phyloP scores from a whole-genome alignment of 192 early-diverging fungal species.

The Geranomyces variabilis region DNA sequence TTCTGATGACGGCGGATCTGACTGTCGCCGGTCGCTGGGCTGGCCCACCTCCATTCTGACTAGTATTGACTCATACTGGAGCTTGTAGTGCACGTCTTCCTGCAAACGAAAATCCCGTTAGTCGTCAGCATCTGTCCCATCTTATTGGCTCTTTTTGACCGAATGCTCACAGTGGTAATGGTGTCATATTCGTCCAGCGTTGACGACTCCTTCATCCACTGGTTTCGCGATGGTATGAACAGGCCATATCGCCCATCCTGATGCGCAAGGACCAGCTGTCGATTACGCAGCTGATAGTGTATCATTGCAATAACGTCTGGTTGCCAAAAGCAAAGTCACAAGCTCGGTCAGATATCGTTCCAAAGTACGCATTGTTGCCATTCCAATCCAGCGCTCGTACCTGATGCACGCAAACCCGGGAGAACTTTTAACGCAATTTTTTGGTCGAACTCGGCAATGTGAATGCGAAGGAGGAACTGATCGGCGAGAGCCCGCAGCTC shows the following conservation, averaged over 20 bases:
- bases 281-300: constrained; percentile 36
- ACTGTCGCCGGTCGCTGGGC: no score
- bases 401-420: constrained; percentile 17
- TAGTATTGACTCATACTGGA: constrained; percentile 20
- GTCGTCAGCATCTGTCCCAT: no score
- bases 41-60: no score
- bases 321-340: not conserved
- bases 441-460: constrained; percentile 38
- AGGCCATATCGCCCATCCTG: constrained; percentile 32
- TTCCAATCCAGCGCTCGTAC: not conserved
- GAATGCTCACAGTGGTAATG: constrained; percentile 4
- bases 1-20: no score
- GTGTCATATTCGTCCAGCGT: constrained; percentile 32
- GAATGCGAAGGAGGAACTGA: constrained; percentile 38
- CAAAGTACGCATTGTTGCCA: not conserved
- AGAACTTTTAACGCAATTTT: constrained; percentile 38
- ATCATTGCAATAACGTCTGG: constrained; percentile 45
- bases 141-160: not conserved
- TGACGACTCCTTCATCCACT: constrained; percentile 34
- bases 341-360: not conserved
- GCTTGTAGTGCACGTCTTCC: constrained; percentile 30
- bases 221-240: constrained; percentile 16
- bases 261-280: constrained; percentile 21
- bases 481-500: constrained; percentile 37
- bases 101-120: not conserved